phyloP scores from a whole-genome alignment of 2,329 filamentous ascomycete genomes.

The Lachnellula subtilissima region DNA sequence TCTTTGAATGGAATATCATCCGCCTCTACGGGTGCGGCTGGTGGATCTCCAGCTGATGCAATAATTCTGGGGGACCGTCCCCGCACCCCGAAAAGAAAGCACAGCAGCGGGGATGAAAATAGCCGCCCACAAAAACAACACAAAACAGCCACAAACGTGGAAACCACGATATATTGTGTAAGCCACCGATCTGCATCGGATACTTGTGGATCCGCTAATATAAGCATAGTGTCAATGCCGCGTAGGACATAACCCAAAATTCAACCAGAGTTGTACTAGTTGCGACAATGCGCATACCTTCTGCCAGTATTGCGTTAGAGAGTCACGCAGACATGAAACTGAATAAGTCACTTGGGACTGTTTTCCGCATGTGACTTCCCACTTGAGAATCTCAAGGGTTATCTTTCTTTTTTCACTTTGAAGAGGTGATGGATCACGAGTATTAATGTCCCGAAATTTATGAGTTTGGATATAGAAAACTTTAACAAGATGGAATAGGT shows the following conservation, averaged over 20 bases:
- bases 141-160: slow-evolving; percentile 1
- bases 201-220: not conserved
- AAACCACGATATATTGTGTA: slow-evolving; percentile 21
- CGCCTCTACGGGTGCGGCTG: not conserved
- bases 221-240: slow-evolving; percentile 20
- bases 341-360: not conserved
- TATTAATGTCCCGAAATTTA: not conserved
- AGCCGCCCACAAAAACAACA: slow-evolving; percentile 9
- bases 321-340: not conserved
- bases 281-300: slow-evolving; percentile 15
- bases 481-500: not conserved
- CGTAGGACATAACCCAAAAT: slow-evolving; percentile 12
- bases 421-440: not conserved
- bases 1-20: slow-evolving; percentile 3
- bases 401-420: not conserved
- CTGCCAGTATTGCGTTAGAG: slow-evolving; percentile 10
- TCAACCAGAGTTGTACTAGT: slow-evolving; percentile 12
- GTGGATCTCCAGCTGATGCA: slow-evolving; percentile 9
- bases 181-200: not conserved
- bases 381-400: not conserved
- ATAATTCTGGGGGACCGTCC: slow-evolving; percentile 2
- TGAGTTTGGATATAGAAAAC: not conserved
- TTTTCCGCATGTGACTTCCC: not conserved
- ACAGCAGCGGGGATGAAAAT: slow-evolving; percentile 3
- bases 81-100: slow-evolving; percentile 5